These are phyloP conservation scores for Protomyces gravidus DNA, from an alignment of 1,139 yeast species.

Conservation along the genomic window DNA sequence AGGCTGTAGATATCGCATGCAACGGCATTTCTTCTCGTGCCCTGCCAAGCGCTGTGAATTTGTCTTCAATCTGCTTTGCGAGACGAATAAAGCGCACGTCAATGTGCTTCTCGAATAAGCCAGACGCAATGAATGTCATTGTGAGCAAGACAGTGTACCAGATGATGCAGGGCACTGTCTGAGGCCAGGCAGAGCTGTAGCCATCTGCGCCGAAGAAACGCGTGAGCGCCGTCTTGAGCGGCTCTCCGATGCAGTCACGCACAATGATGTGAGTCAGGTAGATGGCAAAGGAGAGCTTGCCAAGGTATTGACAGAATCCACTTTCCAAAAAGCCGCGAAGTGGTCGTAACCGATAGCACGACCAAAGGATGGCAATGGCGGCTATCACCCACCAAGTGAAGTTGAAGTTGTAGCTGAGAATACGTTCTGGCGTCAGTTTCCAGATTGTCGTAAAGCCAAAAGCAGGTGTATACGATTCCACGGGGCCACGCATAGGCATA, in stretches of 20 bases:
- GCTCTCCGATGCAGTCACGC: slow-evolving; percentile 12
- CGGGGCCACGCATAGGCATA: slow-evolving; percentile 5
- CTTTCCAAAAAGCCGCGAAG: slow-evolving; percentile 2
- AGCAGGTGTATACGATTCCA: not conserved
- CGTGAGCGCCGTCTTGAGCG: not conserved
- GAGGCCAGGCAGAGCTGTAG: not conserved
- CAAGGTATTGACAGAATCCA: slow-evolving; percentile 13
- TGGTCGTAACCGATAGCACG: not conserved
- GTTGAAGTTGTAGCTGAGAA: slow-evolving; percentile 4
- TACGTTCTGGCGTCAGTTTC: slow-evolving; percentile 5
- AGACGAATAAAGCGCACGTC: not conserved
- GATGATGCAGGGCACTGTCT: not conserved
- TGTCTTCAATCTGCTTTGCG: not conserved
- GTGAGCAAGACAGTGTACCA: not conserved
- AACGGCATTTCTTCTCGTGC: not conserved
- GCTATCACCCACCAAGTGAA: slow-evolving; percentile 10
- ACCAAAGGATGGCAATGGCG: slow-evolving; percentile 1
- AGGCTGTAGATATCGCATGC: not conserved
- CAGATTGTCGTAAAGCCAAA: slow-evolving; percentile 1
- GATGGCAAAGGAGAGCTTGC: slow-evolving; percentile 15
- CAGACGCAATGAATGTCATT: not conserved
- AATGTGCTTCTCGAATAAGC: not conserved
- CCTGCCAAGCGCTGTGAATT: not conserved
- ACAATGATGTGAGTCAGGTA: slow-evolving; percentile 19
- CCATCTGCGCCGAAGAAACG: not conserved